Evolutionary conservation across 768 basidiomycete genomes (phyloP).

Genomic region (Termitomyces sp.): DNA sequence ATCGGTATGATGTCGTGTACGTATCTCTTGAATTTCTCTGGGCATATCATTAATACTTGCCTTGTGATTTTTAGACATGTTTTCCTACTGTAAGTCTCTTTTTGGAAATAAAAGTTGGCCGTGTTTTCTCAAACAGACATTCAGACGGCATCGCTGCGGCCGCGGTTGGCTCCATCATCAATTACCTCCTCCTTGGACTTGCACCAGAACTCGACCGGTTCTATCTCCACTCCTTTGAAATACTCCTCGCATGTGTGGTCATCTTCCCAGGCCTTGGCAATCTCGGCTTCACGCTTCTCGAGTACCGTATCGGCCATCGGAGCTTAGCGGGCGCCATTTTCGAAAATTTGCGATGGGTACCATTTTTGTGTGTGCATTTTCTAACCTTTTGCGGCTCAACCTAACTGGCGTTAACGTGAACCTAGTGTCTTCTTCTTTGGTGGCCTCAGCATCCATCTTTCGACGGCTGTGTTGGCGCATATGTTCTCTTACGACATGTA

Average conservation of each 20-base stretch:
- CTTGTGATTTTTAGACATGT: conserved; percentile 31
- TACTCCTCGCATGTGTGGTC: conserved; percentile 68
- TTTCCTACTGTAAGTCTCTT: conserved; percentile 34
- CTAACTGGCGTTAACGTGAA: background rate
- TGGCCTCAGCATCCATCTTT: conserved; percentile 68
- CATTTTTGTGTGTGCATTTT: conserved; percentile 61
- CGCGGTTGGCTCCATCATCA: conserved; percentile 58
- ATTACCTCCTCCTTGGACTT: conserved; percentile 73
- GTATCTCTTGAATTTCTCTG: conserved; percentile 13
- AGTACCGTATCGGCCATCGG: conserved; percentile 68
- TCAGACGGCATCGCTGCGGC: conserved; percentile 64
- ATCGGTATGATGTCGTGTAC: conserved; percentile 70
- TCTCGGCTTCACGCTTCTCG: conserved; percentile 65
- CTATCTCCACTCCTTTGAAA: conserved; percentile 78
- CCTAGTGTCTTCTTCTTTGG: conserved; percentile 73
- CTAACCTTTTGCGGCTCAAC: background rate
- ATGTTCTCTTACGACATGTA: conserved; percentile 60
- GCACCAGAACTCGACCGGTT: conserved; percentile 62
- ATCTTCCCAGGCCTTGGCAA: conserved; percentile 80
- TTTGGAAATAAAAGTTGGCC: conserved; percentile 1
- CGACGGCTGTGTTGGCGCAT: conserved; percentile 61
- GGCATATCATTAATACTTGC: background rate
- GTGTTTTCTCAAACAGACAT: background rate
- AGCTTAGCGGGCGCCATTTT: conserved; percentile 40
- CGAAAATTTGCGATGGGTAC: conserved; percentile 60